These are phyloP conservation scores for Blastocystis sp. DNA, from an alignment of 352 stramenopile species.

Conservation along the genomic window DNA sequence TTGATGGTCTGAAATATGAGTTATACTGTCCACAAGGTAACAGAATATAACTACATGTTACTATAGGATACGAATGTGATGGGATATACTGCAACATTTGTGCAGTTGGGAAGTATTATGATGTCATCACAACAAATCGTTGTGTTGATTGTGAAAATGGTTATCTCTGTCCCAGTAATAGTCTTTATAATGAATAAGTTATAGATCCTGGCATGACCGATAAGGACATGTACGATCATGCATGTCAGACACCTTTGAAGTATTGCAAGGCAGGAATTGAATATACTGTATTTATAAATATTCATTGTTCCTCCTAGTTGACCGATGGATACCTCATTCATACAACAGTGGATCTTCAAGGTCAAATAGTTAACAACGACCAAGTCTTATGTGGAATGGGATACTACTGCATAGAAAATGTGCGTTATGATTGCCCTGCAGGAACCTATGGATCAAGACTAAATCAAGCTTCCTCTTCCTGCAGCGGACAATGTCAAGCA, in stretches of 20 bases:
- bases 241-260: neutral
- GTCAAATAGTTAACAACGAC: neutral
- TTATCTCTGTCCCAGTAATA: constrained; percentile 23
- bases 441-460: neutral
- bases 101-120: neutral
- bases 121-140: neutral
- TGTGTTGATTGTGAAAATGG: constrained; percentile 6
- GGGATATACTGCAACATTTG: neutral
- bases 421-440: neutral
- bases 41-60: neutral
- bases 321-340: neutral
- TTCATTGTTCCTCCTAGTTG: neutral
- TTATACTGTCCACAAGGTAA: neutral
- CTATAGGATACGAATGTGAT: constrained; percentile 9
- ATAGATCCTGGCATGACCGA: constrained; percentile 31
- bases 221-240: constrained; percentile 43
- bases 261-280: constrained; percentile 1
- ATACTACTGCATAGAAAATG: neutral
- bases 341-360: neutral
- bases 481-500: neutral
- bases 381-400: neutral
- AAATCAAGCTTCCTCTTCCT: neutral
- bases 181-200: neutral
- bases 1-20: neutral
- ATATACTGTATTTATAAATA: neutral